A percentile compares a stretch with the other conserved stretches of the same genome.
Conservation (phyloP, 306 rosid genomes). For the Carpinus viminea region DNA sequence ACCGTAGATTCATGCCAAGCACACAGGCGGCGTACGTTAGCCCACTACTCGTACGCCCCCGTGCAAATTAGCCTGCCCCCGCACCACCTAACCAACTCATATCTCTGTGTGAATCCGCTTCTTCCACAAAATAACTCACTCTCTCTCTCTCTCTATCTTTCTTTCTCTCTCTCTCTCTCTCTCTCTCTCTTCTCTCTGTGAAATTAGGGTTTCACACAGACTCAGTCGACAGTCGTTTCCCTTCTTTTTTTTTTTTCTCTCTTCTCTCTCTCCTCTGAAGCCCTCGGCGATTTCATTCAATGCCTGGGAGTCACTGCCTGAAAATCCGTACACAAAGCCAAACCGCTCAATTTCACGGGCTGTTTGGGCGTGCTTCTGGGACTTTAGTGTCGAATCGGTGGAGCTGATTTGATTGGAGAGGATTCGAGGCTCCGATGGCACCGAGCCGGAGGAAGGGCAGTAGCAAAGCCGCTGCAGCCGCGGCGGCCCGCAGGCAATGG, state of each 20-base stretch:
- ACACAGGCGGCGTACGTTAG: conserved; percentile 47
- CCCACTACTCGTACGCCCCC: conserved; percentile 8
- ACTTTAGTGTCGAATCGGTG: conserved; percentile 34
- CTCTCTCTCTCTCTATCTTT: conserved; percentile 15
- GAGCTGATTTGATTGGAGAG: conserved; percentile 37
- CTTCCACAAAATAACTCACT: conserved; percentile 49
- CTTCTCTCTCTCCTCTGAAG: neutral
- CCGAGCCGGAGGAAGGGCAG: conserved; percentile 80
- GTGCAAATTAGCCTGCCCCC: conserved; percentile 46
- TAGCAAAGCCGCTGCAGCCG: conserved; percentile 74
- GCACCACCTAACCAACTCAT: conserved; percentile 47
- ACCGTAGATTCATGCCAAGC: neutral
- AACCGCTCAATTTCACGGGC: conserved; percentile 43
- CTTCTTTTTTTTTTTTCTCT: neutral
- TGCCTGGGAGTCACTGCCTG: conserved; percentile 90
- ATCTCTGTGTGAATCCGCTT: conserved; percentile 53
- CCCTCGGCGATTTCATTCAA: conserved; percentile 48
- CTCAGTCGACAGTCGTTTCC: neutral
- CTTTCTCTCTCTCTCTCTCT: conserved; percentile 23
- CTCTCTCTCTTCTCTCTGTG: conserved; percentile 23
- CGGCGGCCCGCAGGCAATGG: conserved; percentile 89
- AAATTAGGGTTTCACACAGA: conserved; percentile 52
- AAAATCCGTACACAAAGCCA: conserved; percentile 38
- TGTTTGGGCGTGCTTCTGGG: conserved; percentile 36
- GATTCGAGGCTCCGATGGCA: conserved; percentile 53